Percentiles rank a stretch among this genome's conserved stretches.
phyloP scores from a whole-genome alignment of 768 basidiomycete species.

The Mycena chlorophos region DNA sequence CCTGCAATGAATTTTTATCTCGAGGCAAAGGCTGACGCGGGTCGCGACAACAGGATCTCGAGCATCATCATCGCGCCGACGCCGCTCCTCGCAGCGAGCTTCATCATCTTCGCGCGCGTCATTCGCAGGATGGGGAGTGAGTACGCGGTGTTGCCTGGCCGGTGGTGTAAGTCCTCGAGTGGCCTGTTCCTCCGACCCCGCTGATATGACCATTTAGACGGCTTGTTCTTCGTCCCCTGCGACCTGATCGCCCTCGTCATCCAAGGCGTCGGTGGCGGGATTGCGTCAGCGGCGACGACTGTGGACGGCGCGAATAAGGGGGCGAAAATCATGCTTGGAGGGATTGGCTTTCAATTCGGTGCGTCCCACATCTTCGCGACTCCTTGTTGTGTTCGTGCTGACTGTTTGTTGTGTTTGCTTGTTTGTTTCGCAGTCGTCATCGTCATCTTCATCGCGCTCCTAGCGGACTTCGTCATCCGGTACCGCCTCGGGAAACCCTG shows the following conservation, averaged over 20 bases:
- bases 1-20: not conserved
- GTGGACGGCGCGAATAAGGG: slow-evolving; percentile 7
- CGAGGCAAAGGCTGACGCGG: not conserved
- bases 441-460: slow-evolving; percentile 40
- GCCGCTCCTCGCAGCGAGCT: slow-evolving; percentile 56
- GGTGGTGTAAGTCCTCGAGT: slow-evolving; percentile 42
- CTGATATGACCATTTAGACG: not conserved
- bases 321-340: slow-evolving; percentile 49
- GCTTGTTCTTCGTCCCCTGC: not conserved
- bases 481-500: slow-evolving; percentile 39
- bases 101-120: slow-evolving; percentile 51
- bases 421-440: too few relatives aligned
- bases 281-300: slow-evolving; percentile 4
- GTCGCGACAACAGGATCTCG: slow-evolving; percentile 33
- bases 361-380: too few relatives aligned
- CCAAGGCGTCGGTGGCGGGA: slow-evolving; percentile 11
- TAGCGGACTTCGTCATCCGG: slow-evolving; percentile 49
- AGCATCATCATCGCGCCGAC: slow-evolving; percentile 56
- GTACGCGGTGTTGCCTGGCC: slow-evolving; percentile 51
- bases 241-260: slow-evolving; percentile 8
- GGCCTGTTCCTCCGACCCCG: slow-evolving; percentile 2
- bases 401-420: too few relatives aligned
- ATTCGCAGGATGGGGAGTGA: slow-evolving; percentile 42
- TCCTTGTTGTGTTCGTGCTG: too few relatives aligned
- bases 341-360: slow-evolving; percentile 64